Base-by-base conservation (phyloP, 805 yeast species). In the Spathaspora passalidarum region DNA sequence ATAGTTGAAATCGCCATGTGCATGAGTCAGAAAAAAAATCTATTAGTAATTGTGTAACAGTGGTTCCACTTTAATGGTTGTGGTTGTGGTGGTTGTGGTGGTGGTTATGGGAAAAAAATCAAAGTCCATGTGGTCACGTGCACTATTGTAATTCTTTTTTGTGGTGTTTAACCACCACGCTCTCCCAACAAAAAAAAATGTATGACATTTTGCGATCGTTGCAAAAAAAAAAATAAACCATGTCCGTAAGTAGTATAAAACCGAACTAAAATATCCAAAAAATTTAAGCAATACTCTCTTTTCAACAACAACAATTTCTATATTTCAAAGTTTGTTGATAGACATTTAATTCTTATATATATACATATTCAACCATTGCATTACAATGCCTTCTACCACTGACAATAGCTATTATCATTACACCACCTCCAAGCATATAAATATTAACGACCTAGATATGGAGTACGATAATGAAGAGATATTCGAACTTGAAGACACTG, bases 401-500 rank as follows among this genome's bases (percentile, higher is more conserved):
- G 16, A 7, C 16, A 29, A 8, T 29, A 29, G 16, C 14, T 29
- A 14, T 6, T 29, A 14, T n/a, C 13, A 29, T 29, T 29, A 29
- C 16, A 29, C 34, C 13, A 29, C n/a, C 14, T 29, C 34, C 34
- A 29, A 29, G 17, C 34, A 29, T 29, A 29, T 29, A 29, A 29
- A 29, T 29, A 29, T 29, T 29, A 11, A 22, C 7, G 34, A 29
- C 13, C 34, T 29, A 29, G 34, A 29, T 13, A 13, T 13, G 14
- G 38, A 20, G 13, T 43, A 47, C 19, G 22, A 35, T 26, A 45
- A 47, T 18, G 45, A 47, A 19, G 51, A 48, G 13, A 48, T 48
- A 8, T 48, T 48, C 32, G 49, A 48, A 45, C 29, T 44, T 14
- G 51, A 48, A 16, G 51, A 48, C 10, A 16, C 19, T n/a, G 23